Conservation (phyloP, 2,329 filamentous ascomycete genomes). For the Ustulina deusta region DNA sequence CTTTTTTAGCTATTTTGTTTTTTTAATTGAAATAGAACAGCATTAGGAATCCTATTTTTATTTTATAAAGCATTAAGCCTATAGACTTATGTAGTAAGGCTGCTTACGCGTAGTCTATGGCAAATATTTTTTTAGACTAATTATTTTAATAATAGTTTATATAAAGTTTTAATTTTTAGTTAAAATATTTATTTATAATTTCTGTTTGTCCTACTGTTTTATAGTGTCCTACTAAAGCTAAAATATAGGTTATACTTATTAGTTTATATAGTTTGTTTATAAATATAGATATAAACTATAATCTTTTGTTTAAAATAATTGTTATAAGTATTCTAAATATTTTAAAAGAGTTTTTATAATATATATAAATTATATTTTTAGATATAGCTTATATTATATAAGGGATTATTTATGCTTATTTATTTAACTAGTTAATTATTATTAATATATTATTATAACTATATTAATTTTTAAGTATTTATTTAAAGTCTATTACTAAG, state of each 20-base stretch:
- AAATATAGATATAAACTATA: too few species aligned
- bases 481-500: not conserved
- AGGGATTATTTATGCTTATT: too few species aligned
- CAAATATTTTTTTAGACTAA: not conserved
- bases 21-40: not conserved
- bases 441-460: conserved; percentile 2
- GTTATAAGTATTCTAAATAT: too few species aligned
- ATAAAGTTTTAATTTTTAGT: not conserved
- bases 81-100: not conserved
- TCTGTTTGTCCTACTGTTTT: too few species aligned
- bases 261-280: too few species aligned
- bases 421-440: not conserved
- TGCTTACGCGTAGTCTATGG: not conserved
- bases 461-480: not conserved
- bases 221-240: too few species aligned
- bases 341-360: too few species aligned
- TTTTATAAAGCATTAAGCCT: not conserved
- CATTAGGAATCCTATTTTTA: not conserved
- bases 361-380: too few species aligned
- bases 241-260: too few species aligned
- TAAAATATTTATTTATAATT: conserved; percentile 6
- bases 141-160: conserved; percentile 9
- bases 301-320: too few species aligned
- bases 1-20: conserved; percentile 4
- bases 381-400: not conserved